phyloP scores from a whole-genome alignment of 1,139 yeast species.

The Diutina rugosa region DNA sequence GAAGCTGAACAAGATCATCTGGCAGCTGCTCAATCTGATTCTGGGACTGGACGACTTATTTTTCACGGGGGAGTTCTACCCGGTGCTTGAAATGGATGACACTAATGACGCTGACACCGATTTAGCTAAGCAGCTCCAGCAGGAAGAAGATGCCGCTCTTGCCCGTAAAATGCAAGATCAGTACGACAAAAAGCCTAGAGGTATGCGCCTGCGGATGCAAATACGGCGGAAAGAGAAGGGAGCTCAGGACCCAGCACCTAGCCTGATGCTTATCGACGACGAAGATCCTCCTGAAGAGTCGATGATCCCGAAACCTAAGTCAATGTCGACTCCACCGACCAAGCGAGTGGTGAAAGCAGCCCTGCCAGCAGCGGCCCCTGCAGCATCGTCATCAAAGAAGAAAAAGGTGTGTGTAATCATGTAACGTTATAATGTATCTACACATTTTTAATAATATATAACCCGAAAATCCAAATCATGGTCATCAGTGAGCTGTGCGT shows the following conservation, averaged over 20 bases:
- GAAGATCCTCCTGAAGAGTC: background rate
- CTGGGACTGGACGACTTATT: conserved; percentile 57
- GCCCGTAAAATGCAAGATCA: conserved; percentile 34
- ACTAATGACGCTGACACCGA: conserved; percentile 19
- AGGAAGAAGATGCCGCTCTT: conserved; percentile 43
- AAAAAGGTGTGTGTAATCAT: background rate
- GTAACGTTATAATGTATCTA: background rate
- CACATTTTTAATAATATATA: background rate
- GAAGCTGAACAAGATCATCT: conserved; percentile 38
- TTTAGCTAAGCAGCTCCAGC: conserved; percentile 42
- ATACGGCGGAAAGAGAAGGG: background rate
- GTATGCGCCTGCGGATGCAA: background rate
- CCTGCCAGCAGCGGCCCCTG: background rate
- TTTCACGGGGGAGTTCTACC: conserved; percentile 47
- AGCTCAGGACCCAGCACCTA: background rate
- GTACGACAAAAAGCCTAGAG: background rate
- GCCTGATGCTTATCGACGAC: background rate
- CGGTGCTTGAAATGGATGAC: conserved; percentile 8
- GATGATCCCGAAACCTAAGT: background rate
- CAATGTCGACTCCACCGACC: background rate
- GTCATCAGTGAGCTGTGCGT: background rate
- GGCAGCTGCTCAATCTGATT: conserved; percentile 64
- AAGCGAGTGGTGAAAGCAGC: background rate
- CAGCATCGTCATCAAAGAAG: background rate
- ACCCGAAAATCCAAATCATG: background rate